Conservation (phyloP, 2,329 filamentous ascomycete species). For the Cladosporium sp. region DNA sequence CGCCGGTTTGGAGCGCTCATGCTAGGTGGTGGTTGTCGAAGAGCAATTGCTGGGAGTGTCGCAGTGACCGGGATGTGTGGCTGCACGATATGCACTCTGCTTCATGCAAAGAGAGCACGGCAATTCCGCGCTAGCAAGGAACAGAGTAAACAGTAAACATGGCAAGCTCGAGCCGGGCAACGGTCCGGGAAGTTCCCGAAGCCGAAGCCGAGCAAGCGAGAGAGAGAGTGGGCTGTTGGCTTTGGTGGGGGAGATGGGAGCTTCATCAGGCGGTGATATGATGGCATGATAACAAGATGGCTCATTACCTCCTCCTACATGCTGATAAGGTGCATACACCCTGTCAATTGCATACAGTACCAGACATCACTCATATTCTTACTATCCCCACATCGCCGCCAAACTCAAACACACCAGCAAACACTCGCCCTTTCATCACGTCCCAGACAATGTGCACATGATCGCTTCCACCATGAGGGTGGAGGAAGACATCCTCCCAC, state of each 20-base stretch:
- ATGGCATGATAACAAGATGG: not conserved
- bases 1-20: conserved; percentile 20
- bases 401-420: conserved; percentile 14
- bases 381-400: not conserved
- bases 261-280: not conserved
- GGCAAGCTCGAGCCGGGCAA: not conserved
- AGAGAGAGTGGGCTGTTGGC: not conserved
- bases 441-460: conserved; percentile 20
- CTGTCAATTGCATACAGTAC: not conserved
- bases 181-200: not conserved
- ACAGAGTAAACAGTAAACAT: conserved; percentile 1
- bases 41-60: not conserved
- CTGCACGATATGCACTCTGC: conserved; percentile 1
- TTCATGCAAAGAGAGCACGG: not conserved
- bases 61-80: conserved; percentile 12
- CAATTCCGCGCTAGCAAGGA: not conserved
- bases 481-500: conserved; percentile 23
- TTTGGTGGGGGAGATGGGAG: not conserved
- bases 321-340: not conserved
- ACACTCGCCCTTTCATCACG: not conserved
- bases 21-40: conserved; percentile 4
- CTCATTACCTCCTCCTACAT: not conserved
- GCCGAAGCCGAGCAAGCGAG: not conserved
- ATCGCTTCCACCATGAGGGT: conserved; percentile 21
- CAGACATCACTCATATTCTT: not conserved